Evolutionary conservation across 2,329 filamentous ascomycete genomes (phyloP).

Genomic region (Apiospora marii): DNA sequence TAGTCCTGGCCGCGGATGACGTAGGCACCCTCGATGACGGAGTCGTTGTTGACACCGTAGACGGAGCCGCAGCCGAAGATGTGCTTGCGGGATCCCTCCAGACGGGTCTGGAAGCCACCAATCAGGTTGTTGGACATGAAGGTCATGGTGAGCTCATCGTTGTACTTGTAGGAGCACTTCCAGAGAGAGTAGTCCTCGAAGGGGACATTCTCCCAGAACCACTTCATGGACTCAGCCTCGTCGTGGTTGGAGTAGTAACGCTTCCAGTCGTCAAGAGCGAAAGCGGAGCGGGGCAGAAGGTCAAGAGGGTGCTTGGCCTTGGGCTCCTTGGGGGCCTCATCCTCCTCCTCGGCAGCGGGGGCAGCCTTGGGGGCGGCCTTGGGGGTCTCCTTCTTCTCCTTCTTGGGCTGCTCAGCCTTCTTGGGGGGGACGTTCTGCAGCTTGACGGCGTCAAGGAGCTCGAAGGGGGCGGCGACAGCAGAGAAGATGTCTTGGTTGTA

Average conservation of each 20-base stretch:
- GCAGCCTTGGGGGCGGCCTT: conserved; percentile 56
- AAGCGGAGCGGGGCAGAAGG: conserved; percentile 77
- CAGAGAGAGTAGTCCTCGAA: conserved; percentile 96
- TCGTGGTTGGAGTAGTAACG: conserved; percentile 98
- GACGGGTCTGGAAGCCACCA: conserved; percentile 96
- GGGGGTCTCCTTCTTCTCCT: conserved; percentile 60
- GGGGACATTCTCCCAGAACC: conserved; percentile 98
- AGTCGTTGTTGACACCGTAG: conserved; percentile 88
- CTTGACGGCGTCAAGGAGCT: conserved; percentile 85
- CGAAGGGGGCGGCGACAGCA: conserved; percentile 76
- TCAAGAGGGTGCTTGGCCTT: conserved; percentile 98
- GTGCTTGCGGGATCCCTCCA: conserved; percentile 98
- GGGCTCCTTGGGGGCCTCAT: conserved; percentile 66
- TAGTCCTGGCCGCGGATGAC: conserved; percentile 91
- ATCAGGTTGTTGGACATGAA: conserved; percentile 99
- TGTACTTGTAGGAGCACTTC: conserved; percentile 98
- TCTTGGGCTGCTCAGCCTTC: conserved; percentile 78
- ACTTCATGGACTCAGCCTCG: conserved; percentile 84
- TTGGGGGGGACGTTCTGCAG: conserved; percentile 74
- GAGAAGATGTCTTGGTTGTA: conserved; percentile 92
- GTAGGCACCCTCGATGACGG: conserved; percentile 91
- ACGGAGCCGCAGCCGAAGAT: conserved; percentile 91
- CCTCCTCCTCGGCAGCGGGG: conserved; percentile 61
- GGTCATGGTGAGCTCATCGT: conserved; percentile 93
- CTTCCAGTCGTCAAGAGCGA: conserved; percentile 97